A percentile compares a stretch with the other conserved stretches of the same genome.
phyloP scores from a whole-genome alignment of 1,284 basidiomycete genomes.

The Cryptococcus amylolentus region DNA sequence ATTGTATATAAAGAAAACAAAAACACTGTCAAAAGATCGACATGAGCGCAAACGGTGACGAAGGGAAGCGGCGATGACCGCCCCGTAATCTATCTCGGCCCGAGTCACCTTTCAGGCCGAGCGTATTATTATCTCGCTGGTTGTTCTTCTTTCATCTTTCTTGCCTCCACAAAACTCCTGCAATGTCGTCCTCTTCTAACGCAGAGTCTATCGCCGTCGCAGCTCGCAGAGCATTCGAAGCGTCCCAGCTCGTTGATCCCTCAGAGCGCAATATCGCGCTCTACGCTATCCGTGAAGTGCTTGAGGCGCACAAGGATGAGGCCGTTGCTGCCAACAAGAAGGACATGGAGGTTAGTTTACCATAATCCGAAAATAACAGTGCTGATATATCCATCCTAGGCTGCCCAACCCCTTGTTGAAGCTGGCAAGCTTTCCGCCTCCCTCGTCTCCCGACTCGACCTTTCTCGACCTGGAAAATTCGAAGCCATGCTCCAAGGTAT shows the following conservation, averaged over 20 bases:
- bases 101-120: too few relatives aligned
- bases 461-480: constrained; percentile 85
- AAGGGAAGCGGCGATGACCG: too few relatives aligned
- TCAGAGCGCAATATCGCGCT: constrained; percentile 69
- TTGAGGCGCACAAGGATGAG: constrained; percentile 61
- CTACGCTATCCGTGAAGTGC: constrained; percentile 62
- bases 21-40: too few relatives aligned
- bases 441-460: constrained; percentile 79
- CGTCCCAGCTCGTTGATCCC: constrained; percentile 71
- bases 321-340: constrained; percentile 74
- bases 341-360: constrained; percentile 65
- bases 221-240: constrained; percentile 78
- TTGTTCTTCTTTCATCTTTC: too few relatives aligned
- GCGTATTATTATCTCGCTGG: too few relatives aligned
- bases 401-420: constrained; percentile 71
- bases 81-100: too few relatives aligned
- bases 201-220: constrained; percentile 63
- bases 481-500: constrained; percentile 89
- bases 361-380: neutral
- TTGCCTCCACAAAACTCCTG: neutral
- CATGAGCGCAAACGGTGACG: too few relatives aligned
- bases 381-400: constrained; percentile 50
- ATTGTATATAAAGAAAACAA: neutral
- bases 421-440: constrained; percentile 78
- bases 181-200: constrained; percentile 11